phyloP scores from a whole-genome alignment of 2,329 filamentous ascomycete genomes.

The Trichoderma brevicompactum region DNA sequence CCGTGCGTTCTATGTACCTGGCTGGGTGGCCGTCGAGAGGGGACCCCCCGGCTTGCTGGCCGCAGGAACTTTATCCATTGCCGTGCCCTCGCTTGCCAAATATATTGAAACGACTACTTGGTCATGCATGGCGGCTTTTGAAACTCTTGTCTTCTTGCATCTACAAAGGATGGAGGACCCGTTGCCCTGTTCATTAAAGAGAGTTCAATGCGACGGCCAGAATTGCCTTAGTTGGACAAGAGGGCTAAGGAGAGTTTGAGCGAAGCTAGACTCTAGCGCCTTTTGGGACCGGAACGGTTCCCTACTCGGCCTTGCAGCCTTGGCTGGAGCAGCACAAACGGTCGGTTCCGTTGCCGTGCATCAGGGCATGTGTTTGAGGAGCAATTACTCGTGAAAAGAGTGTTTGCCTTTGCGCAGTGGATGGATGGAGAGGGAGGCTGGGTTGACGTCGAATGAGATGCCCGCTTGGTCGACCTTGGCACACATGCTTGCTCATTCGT shows the following conservation, averaged over 20 bases:
- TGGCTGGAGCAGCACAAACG: not conserved
- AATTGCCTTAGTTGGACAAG: constrained; percentile 20
- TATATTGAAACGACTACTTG: not conserved
- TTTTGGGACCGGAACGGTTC: constrained; percentile 17
- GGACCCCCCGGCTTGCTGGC: constrained; percentile 12
- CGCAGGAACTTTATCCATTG: constrained; percentile 4
- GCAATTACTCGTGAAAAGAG: not conserved
- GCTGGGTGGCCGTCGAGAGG: not conserved
- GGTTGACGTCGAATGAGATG: constrained; percentile 1
- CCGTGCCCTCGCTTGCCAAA: constrained; percentile 11
- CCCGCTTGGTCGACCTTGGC: not conserved
- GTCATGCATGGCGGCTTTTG: constrained; percentile 9
- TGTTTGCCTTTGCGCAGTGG: not conserved
- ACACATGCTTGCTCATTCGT: constrained; percentile 6
- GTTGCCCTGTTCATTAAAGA: constrained; percentile 21
- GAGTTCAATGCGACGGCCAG: constrained; percentile 20
- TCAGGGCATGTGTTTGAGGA: not conserved
- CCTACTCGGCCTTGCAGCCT: constrained; percentile 14
- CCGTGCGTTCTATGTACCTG: constrained; percentile 8
- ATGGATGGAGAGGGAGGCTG: not conserved
- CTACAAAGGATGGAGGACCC: not conserved
- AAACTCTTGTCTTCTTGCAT: not conserved
- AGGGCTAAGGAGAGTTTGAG: constrained; percentile 24
- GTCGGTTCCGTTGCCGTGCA: not conserved
- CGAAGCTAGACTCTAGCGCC: constrained; percentile 23